Evolutionary conservation across 305 asterid species (phyloP).

Genomic region (Solanum hybrid): DNA sequence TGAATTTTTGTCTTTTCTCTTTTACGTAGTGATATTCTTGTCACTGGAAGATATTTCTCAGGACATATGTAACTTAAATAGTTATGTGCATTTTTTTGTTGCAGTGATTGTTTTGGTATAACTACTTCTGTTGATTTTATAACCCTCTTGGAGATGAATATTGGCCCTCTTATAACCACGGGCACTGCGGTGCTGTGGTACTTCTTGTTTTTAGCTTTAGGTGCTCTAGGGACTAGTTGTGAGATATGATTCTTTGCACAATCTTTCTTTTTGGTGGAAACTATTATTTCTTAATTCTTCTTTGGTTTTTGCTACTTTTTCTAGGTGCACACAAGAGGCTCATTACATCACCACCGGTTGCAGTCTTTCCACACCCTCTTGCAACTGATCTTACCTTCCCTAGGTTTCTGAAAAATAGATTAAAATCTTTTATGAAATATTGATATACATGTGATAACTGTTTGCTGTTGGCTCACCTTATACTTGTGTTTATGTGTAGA

Average conservation of each 20-base stretch:
- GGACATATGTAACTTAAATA: background rate
- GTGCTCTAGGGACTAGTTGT: background rate
- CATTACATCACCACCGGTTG: slow-evolving; percentile 94
- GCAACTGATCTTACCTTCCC: slow-evolving; percentile 94
- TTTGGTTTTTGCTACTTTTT: slow-evolving; percentile 4
- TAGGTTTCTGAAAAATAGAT: slow-evolving; percentile 42
- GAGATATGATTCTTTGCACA: background rate
- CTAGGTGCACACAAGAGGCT: slow-evolving; percentile 93
- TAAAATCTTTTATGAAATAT: background rate
- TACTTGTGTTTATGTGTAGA: slow-evolving; percentile 32
- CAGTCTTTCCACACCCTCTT: slow-evolving; percentile 98
- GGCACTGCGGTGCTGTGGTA: background rate
- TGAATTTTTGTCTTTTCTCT: background rate
- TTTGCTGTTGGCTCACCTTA: background rate
- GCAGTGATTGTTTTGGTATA: background rate
- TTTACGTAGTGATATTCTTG: background rate
- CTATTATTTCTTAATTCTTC: background rate
- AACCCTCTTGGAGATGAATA: background rate
- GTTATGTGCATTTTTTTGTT: background rate
- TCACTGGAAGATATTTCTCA: background rate
- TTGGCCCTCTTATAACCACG: background rate
- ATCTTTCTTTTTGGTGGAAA: background rate
- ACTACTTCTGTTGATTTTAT: background rate
- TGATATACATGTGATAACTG: background rate
- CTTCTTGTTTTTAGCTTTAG: background rate